Conservation (phyloP, 768 basidiomycete species). For the Kwoniella mangroviensis region DNA sequence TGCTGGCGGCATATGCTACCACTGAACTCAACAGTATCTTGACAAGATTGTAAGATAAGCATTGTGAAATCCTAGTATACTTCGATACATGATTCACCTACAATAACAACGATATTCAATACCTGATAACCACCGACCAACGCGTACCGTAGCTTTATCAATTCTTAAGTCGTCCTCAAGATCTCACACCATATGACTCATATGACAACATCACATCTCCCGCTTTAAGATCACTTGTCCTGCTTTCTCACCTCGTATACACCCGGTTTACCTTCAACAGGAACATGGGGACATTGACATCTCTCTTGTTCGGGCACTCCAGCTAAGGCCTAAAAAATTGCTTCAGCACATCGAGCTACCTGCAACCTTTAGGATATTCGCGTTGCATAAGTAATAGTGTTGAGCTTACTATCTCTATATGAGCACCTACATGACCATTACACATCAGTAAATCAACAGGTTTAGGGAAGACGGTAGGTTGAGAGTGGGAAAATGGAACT, state of each 20-base stretch:
- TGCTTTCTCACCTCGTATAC: slow-evolving; percentile 46
- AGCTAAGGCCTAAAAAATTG: slow-evolving; percentile 41
- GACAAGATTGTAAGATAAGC: neutral
- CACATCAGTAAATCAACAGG: neutral
- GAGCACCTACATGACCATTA: slow-evolving; percentile 33
- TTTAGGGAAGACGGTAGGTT: neutral
- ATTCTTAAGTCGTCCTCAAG: no score
- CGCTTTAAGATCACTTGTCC: neutral
- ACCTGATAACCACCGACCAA: neutral
- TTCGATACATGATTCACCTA: neutral
- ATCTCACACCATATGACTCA: neutral
- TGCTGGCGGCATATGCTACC: no score
- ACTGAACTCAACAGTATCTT: neutral
- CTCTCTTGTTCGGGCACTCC: slow-evolving; percentile 47
- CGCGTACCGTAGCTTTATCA: no score
- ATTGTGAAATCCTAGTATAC: neutral
- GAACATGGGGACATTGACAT: slow-evolving; percentile 53
- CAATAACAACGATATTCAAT: neutral
- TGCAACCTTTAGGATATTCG: neutral
- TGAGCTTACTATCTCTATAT: slow-evolving; percentile 47
- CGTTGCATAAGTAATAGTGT: neutral
- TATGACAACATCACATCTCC: neutral
- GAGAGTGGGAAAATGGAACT: slow-evolving; percentile 14
- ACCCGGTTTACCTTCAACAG: slow-evolving; percentile 40
- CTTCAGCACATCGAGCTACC: neutral